A percentile compares a stretch with the other conserved stretches of the same genome.
These are phyloP conservation scores for Bipolaris gigantea DNA, from an alignment of 2,329 filamentous ascomycete species.

Conservation along the genomic window DNA sequence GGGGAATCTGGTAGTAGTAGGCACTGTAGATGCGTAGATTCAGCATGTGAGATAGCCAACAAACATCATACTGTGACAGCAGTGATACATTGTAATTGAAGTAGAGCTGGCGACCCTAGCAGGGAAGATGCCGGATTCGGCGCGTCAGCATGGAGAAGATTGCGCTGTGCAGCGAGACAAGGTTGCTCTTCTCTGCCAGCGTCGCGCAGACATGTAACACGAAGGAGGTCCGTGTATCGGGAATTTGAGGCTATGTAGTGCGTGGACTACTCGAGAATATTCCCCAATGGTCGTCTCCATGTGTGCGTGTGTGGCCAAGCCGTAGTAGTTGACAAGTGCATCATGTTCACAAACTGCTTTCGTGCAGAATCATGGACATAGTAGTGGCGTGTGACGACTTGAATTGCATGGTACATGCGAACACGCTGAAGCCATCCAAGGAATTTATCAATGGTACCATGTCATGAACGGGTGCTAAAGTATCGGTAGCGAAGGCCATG, in stretches of 20 bases:
- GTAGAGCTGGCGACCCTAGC: not conserved
- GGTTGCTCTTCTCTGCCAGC: not conserved
- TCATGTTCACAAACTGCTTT: not conserved
- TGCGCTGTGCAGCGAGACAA: not conserved
- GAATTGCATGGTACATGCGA: no score
- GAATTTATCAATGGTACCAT: not conserved
- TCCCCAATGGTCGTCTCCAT: not conserved
- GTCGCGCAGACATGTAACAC: not conserved
- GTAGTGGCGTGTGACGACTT: no score
- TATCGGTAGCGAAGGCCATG: not conserved
- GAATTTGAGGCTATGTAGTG: not conserved
- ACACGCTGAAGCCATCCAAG: not conserved
- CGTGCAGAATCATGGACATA: not conserved
- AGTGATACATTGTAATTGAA: not conserved
- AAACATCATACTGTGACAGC: not conserved
- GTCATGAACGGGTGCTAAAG: not conserved
- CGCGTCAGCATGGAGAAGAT: not conserved
- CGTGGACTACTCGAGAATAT: not conserved
- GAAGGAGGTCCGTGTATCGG: not conserved
- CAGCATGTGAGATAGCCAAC: not conserved
- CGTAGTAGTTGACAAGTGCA: no score
- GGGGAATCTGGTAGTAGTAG: not conserved
- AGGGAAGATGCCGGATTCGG: not conserved
- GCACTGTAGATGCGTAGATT: not conserved
- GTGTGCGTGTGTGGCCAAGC: not conserved